Evolutionary conservation across 345 rosid species (phyloP).

Genomic region (Kernera saxatilis): DNA sequence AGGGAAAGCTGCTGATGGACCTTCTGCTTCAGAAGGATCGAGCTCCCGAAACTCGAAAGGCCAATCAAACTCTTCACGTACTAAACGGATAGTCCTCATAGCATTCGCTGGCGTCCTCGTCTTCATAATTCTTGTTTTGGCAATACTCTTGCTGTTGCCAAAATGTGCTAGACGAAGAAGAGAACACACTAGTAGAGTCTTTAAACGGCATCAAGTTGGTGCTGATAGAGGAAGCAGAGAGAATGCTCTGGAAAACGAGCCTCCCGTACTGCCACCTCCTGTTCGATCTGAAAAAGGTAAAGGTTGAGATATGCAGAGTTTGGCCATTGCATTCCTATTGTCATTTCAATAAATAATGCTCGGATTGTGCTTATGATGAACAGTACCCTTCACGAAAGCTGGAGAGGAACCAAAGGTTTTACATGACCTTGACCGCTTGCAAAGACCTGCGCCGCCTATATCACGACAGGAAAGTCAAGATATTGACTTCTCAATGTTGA

Average conservation of each 20-base stretch:
- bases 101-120: conserved; percentile 58
- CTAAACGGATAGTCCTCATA: conserved; percentile 67
- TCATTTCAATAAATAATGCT: not conserved
- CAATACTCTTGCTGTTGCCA: conserved; percentile 50
- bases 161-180: conserved; percentile 46
- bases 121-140: conserved; percentile 54
- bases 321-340: not conserved
- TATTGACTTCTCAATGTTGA: conserved; percentile 50
- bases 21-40: conserved; percentile 48
- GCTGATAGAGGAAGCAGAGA: conserved; percentile 64
- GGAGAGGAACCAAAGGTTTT: conserved; percentile 44
- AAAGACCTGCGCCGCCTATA: conserved; percentile 25
- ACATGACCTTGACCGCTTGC: conserved; percentile 40
- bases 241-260: conserved; percentile 39
- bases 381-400: conserved; percentile 44
- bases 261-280: conserved; percentile 41
- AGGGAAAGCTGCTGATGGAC: conserved; percentile 54
- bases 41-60: conserved; percentile 29
- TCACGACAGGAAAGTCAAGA: conserved; percentile 46
- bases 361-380: conserved; percentile 19
- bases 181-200: conserved; percentile 42
- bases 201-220: conserved; percentile 65
- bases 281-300: conserved; percentile 63
- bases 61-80: conserved; percentile 36
- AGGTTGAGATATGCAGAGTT: conserved; percentile 1